Base-by-base conservation (phyloP, 2,329 filamentous ascomycete genomes). In the Fusarium pseudocircinatum region DNA sequence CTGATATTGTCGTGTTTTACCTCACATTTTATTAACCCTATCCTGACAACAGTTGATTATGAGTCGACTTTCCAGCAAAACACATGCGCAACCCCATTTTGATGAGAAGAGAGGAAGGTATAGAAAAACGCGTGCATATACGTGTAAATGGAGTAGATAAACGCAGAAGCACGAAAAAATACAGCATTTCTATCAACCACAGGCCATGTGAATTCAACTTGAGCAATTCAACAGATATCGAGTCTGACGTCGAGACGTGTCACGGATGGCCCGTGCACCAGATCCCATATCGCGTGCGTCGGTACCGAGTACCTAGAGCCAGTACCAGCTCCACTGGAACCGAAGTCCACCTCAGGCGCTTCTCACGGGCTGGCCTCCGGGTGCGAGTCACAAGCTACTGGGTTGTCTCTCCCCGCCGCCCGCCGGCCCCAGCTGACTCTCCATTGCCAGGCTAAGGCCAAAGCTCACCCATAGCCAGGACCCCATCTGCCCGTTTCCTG, bases 401-500 rank as follows among this genome's bases (percentile, higher is more conserved):
- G 49, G n/a, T 36, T 26, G 59, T 28, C n/a, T 56, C 42, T 50
- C 42, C 63, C 63, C 67, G 59, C 70, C 63, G 46, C 20, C 50
- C 47, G 60, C 71, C 60, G 68, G 72, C 72, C 72, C 72, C 72
- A 74, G 72, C 72, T 74, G 72, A 74, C 72, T 66, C 67, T 50
- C 58, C 50, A 70, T 65, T 61, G 39, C 30, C 24, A 44, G 40
- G 44, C 61, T 61, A 54, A 39, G 36, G 42, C 56, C 39, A 63
- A 44, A 53, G 58, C 34, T 53, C 50, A 39, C 50, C 34, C 40
- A 50, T 39, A 66, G 53, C 58, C 60, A 69, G 52, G 63, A 57
- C 58, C 57, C 66, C 59, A 59, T 73, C 47, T 66, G 47, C 30
- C 56, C 43, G 43, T 47, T 40, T 61, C 43, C 37, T 24, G 30